A percentile compares a stretch with the other conserved stretches of the same genome.
Evolutionary conservation across 495 filamentous ascomycete species (phyloP).

Genomic region (Parmelia sp.): DNA sequence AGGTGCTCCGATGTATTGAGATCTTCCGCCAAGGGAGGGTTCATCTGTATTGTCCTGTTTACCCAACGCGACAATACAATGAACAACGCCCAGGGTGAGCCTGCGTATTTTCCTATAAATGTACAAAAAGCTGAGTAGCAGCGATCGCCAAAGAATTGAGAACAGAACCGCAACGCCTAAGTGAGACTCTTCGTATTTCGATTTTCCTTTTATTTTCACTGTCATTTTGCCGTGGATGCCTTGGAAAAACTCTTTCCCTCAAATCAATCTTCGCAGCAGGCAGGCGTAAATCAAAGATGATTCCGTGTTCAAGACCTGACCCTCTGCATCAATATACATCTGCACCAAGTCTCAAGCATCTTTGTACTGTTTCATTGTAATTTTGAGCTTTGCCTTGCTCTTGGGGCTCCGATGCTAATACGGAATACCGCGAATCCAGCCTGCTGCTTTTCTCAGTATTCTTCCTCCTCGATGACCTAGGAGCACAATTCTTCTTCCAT

Average conservation of each 20-base stretch:
- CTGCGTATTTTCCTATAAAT: not conserved
- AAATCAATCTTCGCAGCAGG: not conserved
- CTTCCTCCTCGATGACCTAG: not conserved
- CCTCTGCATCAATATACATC: not conserved
- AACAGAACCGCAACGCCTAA: not conserved
- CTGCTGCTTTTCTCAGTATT: not conserved
- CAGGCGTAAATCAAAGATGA: not conserved
- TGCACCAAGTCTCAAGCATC: not conserved
- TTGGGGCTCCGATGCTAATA: not conserved
- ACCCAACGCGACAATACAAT: not conserved
- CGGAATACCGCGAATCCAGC: not conserved
- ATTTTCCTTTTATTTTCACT: not conserved
- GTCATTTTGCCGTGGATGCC: not conserved
- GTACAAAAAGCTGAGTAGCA: not conserved
- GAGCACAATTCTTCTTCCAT: not conserved
- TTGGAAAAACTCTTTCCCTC: not conserved
- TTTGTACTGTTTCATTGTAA: not conserved
- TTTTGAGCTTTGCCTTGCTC: not conserved
- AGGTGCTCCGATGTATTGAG: not conserved
- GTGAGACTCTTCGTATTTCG: not conserved
- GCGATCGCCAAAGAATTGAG: not conserved
- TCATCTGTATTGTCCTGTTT: not conserved
- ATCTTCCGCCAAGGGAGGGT: not conserved
- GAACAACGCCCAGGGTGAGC: not conserved
- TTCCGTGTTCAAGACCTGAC: not conserved